phyloP scores from a whole-genome alignment of 768 basidiomycete genomes.

The Pleurotus ostreatus region DNA sequence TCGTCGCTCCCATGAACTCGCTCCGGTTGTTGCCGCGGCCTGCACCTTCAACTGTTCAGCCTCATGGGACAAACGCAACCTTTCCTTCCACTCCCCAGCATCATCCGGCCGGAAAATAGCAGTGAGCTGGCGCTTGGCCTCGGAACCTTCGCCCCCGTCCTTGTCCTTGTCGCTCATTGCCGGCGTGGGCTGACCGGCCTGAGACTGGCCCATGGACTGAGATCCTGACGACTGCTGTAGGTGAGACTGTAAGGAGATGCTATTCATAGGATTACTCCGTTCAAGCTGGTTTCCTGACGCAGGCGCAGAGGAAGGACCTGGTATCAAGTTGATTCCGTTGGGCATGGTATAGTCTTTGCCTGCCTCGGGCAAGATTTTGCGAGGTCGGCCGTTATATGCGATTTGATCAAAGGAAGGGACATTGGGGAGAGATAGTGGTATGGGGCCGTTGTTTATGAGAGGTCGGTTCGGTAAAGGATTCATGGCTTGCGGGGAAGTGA shows the following conservation, averaged over 20 bases:
- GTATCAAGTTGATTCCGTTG: slow-evolving; percentile 54
- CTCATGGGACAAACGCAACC: slow-evolving; percentile 62
- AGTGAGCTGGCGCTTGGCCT: slow-evolving; percentile 53
- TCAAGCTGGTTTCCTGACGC: slow-evolving; percentile 47
- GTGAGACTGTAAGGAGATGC: slow-evolving; percentile 34
- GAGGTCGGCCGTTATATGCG: slow-evolving; percentile 73
- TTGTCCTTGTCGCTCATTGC: slow-evolving; percentile 36
- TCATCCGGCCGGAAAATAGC: slow-evolving; percentile 88
- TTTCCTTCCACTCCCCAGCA: slow-evolving; percentile 84
- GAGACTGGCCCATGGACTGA: slow-evolving; percentile 24
- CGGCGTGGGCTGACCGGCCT: slow-evolving; percentile 26
- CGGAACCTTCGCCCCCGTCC: slow-evolving; percentile 34
- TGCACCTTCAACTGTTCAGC: slow-evolving; percentile 49
- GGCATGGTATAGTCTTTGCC: slow-evolving; percentile 66
- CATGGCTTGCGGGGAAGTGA: slow-evolving; percentile 95
- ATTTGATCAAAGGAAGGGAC: slow-evolving; percentile 72
- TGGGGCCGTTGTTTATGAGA: slow-evolving; percentile 59
- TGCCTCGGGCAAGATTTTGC: slow-evolving; percentile 75
- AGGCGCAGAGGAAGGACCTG: slow-evolving; percentile 49
- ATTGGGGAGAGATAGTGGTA: slow-evolving; percentile 65
- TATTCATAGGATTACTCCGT: slow-evolving; percentile 40
- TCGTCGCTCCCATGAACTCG: slow-evolving; percentile 49
- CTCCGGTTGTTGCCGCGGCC: slow-evolving; percentile 31
- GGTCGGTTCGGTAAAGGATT: slow-evolving; percentile 93
- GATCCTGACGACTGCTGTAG: slow-evolving; percentile 30